These are phyloP conservation scores for Fragaria ananassa DNA, from an alignment of 306 rosid genomes.

Conservation along the genomic window DNA sequence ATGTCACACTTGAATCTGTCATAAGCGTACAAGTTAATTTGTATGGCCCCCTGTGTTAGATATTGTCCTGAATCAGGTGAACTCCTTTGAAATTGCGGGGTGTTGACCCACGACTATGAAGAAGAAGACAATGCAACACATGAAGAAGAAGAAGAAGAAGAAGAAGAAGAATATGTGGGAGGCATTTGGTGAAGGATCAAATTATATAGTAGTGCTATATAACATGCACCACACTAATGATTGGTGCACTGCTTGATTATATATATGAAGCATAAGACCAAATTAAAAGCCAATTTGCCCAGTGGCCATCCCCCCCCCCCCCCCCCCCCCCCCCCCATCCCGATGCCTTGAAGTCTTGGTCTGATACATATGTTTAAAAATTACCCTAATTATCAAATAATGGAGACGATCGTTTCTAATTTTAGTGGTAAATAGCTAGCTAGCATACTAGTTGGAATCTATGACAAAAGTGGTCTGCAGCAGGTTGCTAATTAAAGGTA, in stretches of 20 bases:
- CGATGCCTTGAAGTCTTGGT: conserved; percentile 14
- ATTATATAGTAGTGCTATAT: neutral
- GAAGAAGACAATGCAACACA: conserved; percentile 31
- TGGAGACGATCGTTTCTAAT: neutral
- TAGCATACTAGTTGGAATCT: neutral
- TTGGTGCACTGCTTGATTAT: neutral
- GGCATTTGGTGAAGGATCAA: neutral
- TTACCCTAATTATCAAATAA: neutral
- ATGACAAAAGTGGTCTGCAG: conserved; percentile 1
- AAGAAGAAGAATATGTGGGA: neutral
- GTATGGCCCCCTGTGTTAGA: conserved; percentile 37
- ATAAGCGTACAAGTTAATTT: neutral
- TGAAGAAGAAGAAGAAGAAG: conserved; percentile 12
- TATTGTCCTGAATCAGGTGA: conserved; percentile 31
- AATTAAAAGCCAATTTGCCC: neutral
- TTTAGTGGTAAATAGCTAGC: neutral
- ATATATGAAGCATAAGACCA: neutral
- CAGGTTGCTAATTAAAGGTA: conserved; percentile 1
- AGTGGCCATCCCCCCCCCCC: neutral
- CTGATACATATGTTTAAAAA: neutral
- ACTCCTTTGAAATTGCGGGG: conserved; percentile 27
- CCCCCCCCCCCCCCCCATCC: neutral
- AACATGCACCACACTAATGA: conserved; percentile 13
- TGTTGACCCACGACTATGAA: conserved; percentile 30
- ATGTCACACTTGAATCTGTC: neutral